phyloP scores from a whole-genome alignment of 352 stramenopile species.

The Phytopythium boreale region DNA sequence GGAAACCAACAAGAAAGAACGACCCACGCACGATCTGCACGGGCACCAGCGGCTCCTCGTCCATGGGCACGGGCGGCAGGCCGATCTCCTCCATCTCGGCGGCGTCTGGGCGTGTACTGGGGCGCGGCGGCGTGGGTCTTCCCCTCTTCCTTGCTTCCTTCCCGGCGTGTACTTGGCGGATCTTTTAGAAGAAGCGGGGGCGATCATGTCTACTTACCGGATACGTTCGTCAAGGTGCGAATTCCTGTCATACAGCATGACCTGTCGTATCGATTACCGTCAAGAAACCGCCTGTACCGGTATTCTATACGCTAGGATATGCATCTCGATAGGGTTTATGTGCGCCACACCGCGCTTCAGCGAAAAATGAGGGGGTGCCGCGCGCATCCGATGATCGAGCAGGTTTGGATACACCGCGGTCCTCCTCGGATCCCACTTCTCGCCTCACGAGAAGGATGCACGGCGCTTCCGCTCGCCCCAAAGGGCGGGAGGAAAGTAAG shows the following conservation, averaged over 20 bases:
- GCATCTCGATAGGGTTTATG: no score
- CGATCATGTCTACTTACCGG: neutral
- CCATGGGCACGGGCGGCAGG: slow-evolving; percentile 24
- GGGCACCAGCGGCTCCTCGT: slow-evolving; percentile 57
- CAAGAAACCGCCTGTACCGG: neutral
- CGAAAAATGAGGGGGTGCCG: no score
- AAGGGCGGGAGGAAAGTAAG: neutral
- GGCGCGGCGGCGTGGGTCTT: neutral
- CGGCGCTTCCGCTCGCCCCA: neutral
- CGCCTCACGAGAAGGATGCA: neutral
- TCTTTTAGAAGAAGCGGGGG: neutral
- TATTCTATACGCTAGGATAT: no score
- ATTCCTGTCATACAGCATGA: neutral
- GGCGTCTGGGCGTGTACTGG: neutral
- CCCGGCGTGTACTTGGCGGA: neutral
- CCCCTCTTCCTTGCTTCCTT: neutral
- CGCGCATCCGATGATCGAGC: no score
- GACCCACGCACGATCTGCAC: slow-evolving; percentile 29
- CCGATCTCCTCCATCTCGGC: slow-evolving; percentile 61
- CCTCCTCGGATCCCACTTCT: neutral
- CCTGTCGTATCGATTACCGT: neutral
- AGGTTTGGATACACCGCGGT: neutral
- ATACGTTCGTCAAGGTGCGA: neutral
- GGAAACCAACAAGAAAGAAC: neutral
- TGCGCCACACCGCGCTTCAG: no score